Base-by-base conservation (phyloP, 768 basidiomycete species). In the Leccinum subtestaceum region DNA sequence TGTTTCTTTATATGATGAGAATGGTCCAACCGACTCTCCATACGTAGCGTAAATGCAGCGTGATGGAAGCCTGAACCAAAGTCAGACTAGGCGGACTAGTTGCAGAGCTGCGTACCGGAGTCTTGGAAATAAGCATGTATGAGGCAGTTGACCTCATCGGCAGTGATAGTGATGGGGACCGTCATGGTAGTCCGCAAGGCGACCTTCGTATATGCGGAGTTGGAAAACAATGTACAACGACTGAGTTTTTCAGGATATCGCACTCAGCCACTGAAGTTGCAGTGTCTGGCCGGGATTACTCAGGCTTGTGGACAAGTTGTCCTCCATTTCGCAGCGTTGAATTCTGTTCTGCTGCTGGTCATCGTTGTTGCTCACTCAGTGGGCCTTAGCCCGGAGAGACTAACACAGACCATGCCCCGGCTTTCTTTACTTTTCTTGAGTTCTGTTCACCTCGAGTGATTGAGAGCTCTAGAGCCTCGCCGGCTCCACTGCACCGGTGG, bases 51-150 rank as follows among this genome's bases (percentile, higher is more conserved):
- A 72, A 90, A 94, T 6, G 92, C 91, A 31, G 91, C 84, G 68
- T 94, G 92, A 36, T 81, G 79, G 68, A 93, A 91, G 56, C 91
- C 92, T 92, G 57, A 43, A 11, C 29, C 13, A 36, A 27, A 50
- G 56, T 60, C 21, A 62, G 59, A 63, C 59, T 49, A 46, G 56
- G 34, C 36, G 15, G 21, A 54, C 15, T 17, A 52, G 51, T 32
- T 27, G 13, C 43, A 38, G 11, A 13, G 25, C n/a, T 34, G 31
- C 51, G 56, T 19, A 90, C 91, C 91, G 32, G 90, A 91, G 65
- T 94, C 92, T 63, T 86, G 79, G 63, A 94, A 84, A 68, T 93
- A 94, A 2, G 92, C 81, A 72, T 93, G 86, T 50, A 94, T 87
- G 61, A 93, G 83, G 66, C 87, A 90, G 70, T 94, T 94, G 60